phyloP scores from a whole-genome alignment of 371 early-diverging fungal species.

The Ordospora colligata region DNA sequence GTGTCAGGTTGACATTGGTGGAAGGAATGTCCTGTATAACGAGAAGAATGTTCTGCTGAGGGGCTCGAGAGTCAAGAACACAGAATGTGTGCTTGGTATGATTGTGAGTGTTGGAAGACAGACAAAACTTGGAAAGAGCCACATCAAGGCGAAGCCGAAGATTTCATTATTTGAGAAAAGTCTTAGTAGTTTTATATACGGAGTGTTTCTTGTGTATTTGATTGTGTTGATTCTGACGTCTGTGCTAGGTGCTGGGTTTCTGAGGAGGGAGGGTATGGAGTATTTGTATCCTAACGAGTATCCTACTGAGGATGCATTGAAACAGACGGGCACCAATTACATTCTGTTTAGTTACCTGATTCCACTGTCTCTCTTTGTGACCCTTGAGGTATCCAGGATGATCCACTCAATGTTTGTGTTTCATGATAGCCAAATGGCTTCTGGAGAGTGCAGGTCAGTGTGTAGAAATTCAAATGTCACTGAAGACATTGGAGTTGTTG shows the following conservation, averaged over 20 bases:
- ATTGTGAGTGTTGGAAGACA: slow-evolving; percentile 77
- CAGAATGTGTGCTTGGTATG: slow-evolving; percentile 71
- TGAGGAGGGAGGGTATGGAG: slow-evolving; percentile 28
- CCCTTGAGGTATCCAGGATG: slow-evolving; percentile 68
- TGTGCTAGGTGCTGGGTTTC: slow-evolving; percentile 41
- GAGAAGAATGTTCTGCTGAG: slow-evolving; percentile 74
- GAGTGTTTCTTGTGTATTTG: slow-evolving; percentile 51
- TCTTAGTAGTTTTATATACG: slow-evolving; percentile 33
- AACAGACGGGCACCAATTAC: slow-evolving; percentile 56
- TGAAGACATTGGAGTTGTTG: slow-evolving; percentile 84
- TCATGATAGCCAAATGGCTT: slow-evolving; percentile 44
- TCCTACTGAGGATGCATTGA: slow-evolving; percentile 17
- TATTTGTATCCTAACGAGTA: slow-evolving; percentile 31
- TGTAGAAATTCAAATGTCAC: slow-evolving; percentile 78
- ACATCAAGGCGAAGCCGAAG: slow-evolving; percentile 64
- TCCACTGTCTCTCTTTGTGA: slow-evolving; percentile 86
- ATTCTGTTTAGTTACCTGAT: slow-evolving; percentile 65
- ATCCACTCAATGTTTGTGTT: slow-evolving; percentile 69
- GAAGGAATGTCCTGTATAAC: slow-evolving; percentile 63
- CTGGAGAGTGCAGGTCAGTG: slow-evolving; percentile 68
- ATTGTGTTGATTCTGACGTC: slow-evolving; percentile 51
- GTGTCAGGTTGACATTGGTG: slow-evolving; percentile 22
- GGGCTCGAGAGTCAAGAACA: slow-evolving; percentile 77
- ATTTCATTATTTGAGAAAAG: slow-evolving; percentile 45
- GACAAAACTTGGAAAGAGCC: slow-evolving; percentile 73